phyloP scores from a whole-genome alignment of 371 early-diverging fungal species.

The Chytridium lagenaria region DNA sequence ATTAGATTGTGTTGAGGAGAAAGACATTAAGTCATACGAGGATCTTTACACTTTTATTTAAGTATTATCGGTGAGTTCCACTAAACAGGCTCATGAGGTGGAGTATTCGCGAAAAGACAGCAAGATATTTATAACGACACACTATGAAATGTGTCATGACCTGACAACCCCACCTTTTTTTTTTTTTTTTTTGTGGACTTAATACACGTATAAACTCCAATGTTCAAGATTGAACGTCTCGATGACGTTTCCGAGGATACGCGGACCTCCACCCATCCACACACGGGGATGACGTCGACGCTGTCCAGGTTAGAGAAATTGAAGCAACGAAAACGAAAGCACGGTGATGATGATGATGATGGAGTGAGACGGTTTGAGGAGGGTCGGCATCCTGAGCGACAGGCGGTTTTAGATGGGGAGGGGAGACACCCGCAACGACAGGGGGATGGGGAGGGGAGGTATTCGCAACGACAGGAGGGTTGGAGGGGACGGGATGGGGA shows the following conservation, averaged over 20 bases:
- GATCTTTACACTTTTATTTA: not conserved
- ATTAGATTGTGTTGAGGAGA: too few relatives aligned
- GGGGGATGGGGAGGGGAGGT: not conserved
- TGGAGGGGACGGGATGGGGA: not conserved
- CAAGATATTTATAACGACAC: too few relatives aligned
- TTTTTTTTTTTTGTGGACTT: not conserved
- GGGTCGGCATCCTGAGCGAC: not conserved
- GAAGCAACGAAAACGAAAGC: not conserved
- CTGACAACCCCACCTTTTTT: too few relatives aligned
- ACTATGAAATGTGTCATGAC: too few relatives aligned
- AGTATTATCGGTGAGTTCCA: too few relatives aligned
- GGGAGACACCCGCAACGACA: not conserved
- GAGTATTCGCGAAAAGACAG: too few relatives aligned
- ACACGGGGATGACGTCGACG: not conserved
- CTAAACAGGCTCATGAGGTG: too few relatives aligned
- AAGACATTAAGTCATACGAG: too few relatives aligned
- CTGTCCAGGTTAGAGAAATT: not conserved
- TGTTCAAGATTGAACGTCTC: conserved; percentile 10
- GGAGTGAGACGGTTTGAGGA: not conserved
- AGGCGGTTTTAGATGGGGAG: not conserved
- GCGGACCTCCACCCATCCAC: not conserved
- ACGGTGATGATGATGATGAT: not conserved
- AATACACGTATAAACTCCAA: not conserved
- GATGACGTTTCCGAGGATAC: conserved; percentile 6
- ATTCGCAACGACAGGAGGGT: too few relatives aligned